These are phyloP conservation scores for Amanita polypyramis DNA, from an alignment of 768 basidiomycete species.

Conservation along the genomic window DNA sequence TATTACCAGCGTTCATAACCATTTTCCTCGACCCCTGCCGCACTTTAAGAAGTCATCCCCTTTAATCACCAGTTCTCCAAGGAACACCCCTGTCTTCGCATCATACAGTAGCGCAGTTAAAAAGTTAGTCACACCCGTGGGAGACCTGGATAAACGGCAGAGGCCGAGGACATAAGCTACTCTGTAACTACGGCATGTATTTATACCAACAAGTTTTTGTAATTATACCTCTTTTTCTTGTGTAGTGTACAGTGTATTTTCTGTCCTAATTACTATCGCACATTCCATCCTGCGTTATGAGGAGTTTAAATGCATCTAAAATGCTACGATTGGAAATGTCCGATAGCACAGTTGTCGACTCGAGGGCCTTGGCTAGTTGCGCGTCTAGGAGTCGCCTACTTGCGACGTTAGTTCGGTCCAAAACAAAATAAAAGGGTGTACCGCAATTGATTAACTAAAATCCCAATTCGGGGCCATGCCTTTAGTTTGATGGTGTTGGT, in stretches of 20 bases:
- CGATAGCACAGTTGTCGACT: conserved; percentile 40
- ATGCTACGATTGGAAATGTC: background rate
- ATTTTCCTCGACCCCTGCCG: background rate
- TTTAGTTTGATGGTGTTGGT: conserved; percentile 49
- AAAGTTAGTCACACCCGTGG: background rate
- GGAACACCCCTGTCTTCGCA: background rate
- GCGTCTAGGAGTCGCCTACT: conserved; percentile 58
- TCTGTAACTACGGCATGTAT: background rate
- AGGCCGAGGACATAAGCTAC: background rate
- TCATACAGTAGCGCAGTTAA: background rate
- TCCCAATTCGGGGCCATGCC: conserved; percentile 86
- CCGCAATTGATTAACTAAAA: conserved; percentile 82
- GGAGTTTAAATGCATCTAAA: conserved; percentile 6
- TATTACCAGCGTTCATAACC: background rate
- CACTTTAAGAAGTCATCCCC: background rate
- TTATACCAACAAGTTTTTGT: background rate
- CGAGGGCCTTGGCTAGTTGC: conserved; percentile 55
- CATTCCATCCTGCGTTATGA: conserved; percentile 22
- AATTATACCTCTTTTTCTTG: background rate
- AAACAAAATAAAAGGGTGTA: conserved; percentile 20
- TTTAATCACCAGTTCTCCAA: background rate
- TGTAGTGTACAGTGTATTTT: background rate
- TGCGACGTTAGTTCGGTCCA: background rate
- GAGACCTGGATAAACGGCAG: background rate
- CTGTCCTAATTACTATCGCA: conserved; percentile 13